These are phyloP conservation scores for Irpex sp. DNA, from an alignment of 1,284 basidiomycete species.

Conservation along the genomic window DNA sequence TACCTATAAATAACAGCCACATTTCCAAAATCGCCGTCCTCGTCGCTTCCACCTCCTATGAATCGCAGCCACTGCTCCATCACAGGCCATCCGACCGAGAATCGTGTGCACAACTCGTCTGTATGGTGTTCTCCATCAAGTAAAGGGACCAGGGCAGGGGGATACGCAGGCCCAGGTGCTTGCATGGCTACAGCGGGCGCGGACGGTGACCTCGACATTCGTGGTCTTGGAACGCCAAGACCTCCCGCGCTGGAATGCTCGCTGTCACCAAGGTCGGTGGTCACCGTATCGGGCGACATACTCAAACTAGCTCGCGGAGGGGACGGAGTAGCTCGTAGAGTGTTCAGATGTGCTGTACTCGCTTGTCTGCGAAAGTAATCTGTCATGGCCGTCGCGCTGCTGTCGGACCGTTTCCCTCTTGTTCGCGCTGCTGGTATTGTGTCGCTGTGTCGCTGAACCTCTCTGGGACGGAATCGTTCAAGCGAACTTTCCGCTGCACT, in stretches of 20 bases:
- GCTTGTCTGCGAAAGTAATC: conserved; percentile 3
- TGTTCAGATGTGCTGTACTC: background rate
- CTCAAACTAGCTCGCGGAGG: conserved; percentile 19
- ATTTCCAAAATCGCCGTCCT: conserved; percentile 42
- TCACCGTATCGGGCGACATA: conserved; percentile 15
- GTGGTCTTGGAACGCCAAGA: conserved; percentile 37
- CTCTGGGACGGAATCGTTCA: conserved; percentile 28
- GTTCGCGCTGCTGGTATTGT: conserved; percentile 8
- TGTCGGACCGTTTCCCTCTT: conserved; percentile 12
- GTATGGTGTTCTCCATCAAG: conserved; percentile 89
- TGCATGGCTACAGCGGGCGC: conserved; percentile 29
- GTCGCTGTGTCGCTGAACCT: conserved; percentile 12
- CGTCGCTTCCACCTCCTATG: conserved; percentile 53
- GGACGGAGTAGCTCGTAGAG: conserved; percentile 15
- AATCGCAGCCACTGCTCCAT: conserved; percentile 72
- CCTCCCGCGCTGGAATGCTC: conserved; percentile 25
- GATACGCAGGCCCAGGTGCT: conserved; percentile 33
- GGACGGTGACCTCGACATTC: conserved; percentile 42
- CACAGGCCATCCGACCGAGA: conserved; percentile 82
- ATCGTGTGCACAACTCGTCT: conserved; percentile 84
- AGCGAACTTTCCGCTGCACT: conserved; percentile 35
- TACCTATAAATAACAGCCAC: conserved; percentile 49
- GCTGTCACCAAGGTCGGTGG: conserved; percentile 22
- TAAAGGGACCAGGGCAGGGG: conserved; percentile 56
- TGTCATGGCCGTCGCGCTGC: conserved; percentile 9